Conservation (phyloP, 768 basidiomycete genomes). For the Cantharellus anzutake region DNA sequence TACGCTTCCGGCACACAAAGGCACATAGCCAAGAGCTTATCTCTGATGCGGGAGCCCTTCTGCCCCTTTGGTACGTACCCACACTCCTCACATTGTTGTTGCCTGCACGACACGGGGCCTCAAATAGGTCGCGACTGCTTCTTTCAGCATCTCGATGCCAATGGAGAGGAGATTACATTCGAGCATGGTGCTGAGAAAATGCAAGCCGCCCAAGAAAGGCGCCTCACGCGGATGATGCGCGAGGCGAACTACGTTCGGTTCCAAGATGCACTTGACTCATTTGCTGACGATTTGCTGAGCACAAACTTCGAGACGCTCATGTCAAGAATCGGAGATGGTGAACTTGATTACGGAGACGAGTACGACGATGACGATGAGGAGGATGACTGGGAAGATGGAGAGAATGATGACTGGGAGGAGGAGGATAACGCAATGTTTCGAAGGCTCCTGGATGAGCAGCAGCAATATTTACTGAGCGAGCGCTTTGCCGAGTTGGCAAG, state of each 20-base stretch:
- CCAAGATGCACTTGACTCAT: neutral
- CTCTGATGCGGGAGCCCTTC: too few species aligned
- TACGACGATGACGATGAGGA: neutral
- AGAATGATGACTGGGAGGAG: neutral
- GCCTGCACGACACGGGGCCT: too few species aligned
- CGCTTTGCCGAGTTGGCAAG: too few species aligned
- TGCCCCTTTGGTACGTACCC: neutral
- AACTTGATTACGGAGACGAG: neutral
- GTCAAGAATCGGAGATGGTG: neutral
- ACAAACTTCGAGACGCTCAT: neutral
- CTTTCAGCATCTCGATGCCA: conserved; percentile 2
- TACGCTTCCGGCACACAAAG: too few species aligned
- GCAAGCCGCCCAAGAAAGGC: neutral
- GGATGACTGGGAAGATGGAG: neutral
- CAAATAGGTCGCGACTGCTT: conserved; percentile 4
- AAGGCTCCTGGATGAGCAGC: too few species aligned
- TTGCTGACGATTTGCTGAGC: neutral
- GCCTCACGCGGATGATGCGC: neutral
- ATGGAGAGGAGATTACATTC: conserved; percentile 1
- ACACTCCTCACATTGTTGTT: neutral
- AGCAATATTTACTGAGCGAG: too few species aligned
- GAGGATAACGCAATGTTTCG: neutral
- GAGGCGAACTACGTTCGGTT: neutral
- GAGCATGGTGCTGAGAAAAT: conserved; percentile 5
- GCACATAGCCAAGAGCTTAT: too few species aligned